phyloP scores from a whole-genome alignment of 768 basidiomycete genomes.

The Crepidotus variabilis region DNA sequence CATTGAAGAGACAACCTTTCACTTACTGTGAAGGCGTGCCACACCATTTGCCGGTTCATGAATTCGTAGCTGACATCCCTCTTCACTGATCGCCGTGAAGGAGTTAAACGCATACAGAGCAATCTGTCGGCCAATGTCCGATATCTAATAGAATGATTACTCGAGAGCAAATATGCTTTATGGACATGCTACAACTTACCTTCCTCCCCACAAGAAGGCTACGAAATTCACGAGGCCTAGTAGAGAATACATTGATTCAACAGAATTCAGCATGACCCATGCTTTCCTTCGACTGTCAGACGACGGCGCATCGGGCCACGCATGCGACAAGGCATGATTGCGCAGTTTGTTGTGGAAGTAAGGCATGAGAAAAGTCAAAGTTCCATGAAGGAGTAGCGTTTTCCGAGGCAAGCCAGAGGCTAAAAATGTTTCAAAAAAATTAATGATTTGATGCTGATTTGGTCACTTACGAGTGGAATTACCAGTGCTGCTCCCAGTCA shows the following conservation, averaged over 20 bases:
- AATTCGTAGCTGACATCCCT: constrained; percentile 96
- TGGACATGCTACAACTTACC: constrained; percentile 40
- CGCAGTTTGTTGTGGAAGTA: constrained; percentile 78
- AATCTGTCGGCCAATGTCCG: constrained; percentile 81
- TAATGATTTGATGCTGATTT: constrained; percentile 4
- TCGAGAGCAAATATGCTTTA: neutral
- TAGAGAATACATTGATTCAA: constrained; percentile 65
- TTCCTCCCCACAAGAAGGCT: constrained; percentile 82
- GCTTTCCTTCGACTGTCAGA: constrained; percentile 68
- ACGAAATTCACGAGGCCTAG: constrained; percentile 73
- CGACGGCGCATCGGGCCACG: constrained; percentile 91
- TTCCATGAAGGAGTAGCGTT: constrained; percentile 61
- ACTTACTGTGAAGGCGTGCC: constrained; percentile 95
- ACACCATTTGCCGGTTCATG: constrained; percentile 99
- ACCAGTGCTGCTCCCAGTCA: constrained; percentile 20
- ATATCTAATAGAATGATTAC: constrained; percentile 49
- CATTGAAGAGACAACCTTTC: neutral
- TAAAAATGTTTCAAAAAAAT: constrained; percentile 22
- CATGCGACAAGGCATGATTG: constrained; percentile 68
- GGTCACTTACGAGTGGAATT: constrained; percentile 32
- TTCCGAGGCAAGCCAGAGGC: constrained; percentile 65
- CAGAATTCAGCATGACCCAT: constrained; percentile 63
- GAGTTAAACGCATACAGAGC: constrained; percentile 68
- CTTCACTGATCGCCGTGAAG: constrained; percentile 62
- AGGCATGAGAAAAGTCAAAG: constrained; percentile 70